Evolutionary conservation across 2,329 filamentous ascomycete genomes (phyloP), one percentile per base, ranked within the genome.

Genomic region (Penicillium aurantiogriseum): DNA sequence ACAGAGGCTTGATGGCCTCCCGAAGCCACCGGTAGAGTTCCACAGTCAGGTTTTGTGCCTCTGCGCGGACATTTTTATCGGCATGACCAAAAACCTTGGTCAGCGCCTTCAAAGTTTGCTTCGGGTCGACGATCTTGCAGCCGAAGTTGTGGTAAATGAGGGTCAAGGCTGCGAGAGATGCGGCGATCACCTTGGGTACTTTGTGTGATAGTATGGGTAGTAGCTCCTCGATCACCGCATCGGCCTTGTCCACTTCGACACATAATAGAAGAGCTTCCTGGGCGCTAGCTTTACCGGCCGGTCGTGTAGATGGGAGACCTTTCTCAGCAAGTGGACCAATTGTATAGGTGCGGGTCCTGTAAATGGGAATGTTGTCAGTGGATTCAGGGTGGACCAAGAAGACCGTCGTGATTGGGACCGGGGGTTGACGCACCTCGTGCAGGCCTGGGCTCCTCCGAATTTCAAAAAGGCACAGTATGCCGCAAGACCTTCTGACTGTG

Each of bases 1-100:
- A 97, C 76, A 97, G 88, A 38, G 93, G 91, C 74, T 99, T 99
- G 87, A 99, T 97, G 11, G 93, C 93, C 63, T 99, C 94, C 65
- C 93, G 89, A 35, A 99, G 81, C 94, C 95, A 99, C 75, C 94
- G 83, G 76, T 99, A 99, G 57, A 99, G 85, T 72, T 99, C 95
- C 47, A 97, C 91, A 0, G 93, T 89, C 56, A 99, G 80, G 66
- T 89, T 92, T 46, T 94, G 94, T 29, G 92, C 92, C 74, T 97
- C 94, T 4, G 92, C 92, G 75, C 94, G 88, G 17, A 99, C 91
- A 72, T 97, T 97, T 77, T 99, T 99, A 81, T 99, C 94, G 33
- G 94, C 93, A 73, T 97, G 94, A 21, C 91, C 91, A 71, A 97
- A 99, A 2, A 88, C 88, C 71, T 96, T 96, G 3, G 94, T 92